Evolutionary conservation across 2,329 filamentous ascomycete genomes (phyloP), one percentile per base, ranked within the genome.

Genomic region (Lachnellula hyalina): DNA sequence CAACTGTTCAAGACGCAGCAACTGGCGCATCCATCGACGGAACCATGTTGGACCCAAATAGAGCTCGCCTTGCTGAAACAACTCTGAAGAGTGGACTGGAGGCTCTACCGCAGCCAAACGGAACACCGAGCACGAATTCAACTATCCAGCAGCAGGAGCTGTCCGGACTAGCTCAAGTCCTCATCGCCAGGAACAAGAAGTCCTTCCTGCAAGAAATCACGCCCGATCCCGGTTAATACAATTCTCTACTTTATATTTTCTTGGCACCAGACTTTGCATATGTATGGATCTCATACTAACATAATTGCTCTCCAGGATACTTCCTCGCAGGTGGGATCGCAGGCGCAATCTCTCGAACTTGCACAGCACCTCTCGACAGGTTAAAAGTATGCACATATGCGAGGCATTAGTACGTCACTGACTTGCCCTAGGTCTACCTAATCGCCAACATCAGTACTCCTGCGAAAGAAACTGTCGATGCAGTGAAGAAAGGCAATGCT

Each of bases 291-390:
- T 28, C 17, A 32, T 41, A 28, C 49, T 57, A 38, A 56, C 36
- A 14, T 19, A 25, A 11, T 41, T 14, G 42, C 7, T 15, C n/a
- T 41, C 12, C 44, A 68, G 94, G 94, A 81, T 99, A 97, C 76
- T 99, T 97, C 74, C 75, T 96, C 75, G 94, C 94, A 72, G 94
- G 94, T 78, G 94, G 91, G 73, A 79, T 96, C 70, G 91, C 93
- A 71, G 94, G 94, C 71, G 93, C 91, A 71, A 86, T 96, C 67
- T 97, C 93, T 70, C 87, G 94, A 70, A 97, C 94, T 69, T 88
- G 90, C 61, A 99, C 94, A 64, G 94, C 94, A 57, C 94, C 94
- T 57, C 85, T 99, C 73, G 94, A 99, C 75, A 90, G 94, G 65
- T 79, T 99, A 56, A 97, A 97, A 76, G 54, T 56, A 47, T 4